These are phyloP conservation scores for Physcomitrium patens DNA, from an alignment of 225 moss, liverwort and hornwort genomes.

Conservation along the genomic window DNA sequence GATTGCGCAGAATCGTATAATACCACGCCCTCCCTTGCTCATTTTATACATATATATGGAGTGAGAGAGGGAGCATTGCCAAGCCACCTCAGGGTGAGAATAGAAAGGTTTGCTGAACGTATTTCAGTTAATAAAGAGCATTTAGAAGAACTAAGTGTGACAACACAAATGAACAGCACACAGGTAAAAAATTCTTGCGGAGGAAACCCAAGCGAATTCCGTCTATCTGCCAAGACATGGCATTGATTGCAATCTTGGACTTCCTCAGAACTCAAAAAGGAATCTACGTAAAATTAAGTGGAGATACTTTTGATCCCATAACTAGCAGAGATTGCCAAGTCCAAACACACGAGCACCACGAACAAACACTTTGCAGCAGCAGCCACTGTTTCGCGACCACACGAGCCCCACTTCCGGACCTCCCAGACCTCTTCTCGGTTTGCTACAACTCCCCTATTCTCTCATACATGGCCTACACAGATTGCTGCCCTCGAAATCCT, in stretches of 20 bases:
- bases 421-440: neutral
- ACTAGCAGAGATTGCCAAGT: conserved; percentile 4
- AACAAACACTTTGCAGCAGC: conserved; percentile 11
- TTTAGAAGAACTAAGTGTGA: neutral
- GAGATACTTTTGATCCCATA: conserved; percentile 11
- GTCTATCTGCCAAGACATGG: neutral
- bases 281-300: neutral
- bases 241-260: neutral
- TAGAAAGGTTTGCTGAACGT: neutral
- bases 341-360: conserved; percentile 21
- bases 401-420: neutral
- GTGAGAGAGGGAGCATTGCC: neutral
- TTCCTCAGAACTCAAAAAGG: neutral
- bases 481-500: neutral
- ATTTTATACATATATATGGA: neutral
- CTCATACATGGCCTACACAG: conserved; percentile 6
- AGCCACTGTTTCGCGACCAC: conserved; percentile 15
- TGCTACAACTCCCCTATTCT: neutral
- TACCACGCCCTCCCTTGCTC: neutral
- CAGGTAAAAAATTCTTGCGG: neutral
- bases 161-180: neutral
- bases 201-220: conserved; percentile 1
- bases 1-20: neutral
- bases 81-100: neutral
- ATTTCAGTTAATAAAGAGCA: too few relatives aligned